Base-by-base conservation (phyloP, 768 basidiomycete species). In the Amanita pallidorosea region DNA sequence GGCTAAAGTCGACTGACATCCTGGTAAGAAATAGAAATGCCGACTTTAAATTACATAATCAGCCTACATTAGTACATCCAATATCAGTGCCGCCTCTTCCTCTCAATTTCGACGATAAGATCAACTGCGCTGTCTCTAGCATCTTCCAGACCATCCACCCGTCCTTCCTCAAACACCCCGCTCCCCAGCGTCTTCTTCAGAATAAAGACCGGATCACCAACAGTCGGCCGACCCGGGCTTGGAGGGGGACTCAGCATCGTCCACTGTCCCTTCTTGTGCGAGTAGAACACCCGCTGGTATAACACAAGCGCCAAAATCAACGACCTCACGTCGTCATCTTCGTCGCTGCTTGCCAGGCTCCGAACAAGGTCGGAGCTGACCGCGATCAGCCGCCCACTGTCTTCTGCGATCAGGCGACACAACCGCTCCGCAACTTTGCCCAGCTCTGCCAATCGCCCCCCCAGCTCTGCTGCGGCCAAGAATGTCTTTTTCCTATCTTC, bases 121-220 rank as follows among this genome's bases (percentile, higher is more conserved):
- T 90, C 88, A 43, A 88, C 84, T 33, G 80, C 81, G n/a, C 73
- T 66, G 63, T 89, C 88, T 51, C 81, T 72, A 43, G 85, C 86
- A 53, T 88, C 85, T 62, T 89, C 87, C 48, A 88, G 61, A 23
- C 63, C 61, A 31, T 56, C 58, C 53, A 33, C 47, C 33, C 29
- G 44, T 33, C 36, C 54, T n/a, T 49, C 63, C 56, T 76, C 73
- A 57, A 70, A 75, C 49, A 63, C 69, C 49, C 71, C 60, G 59
- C 60, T 67, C 12, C 81, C 86, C 35, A 89, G 67, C 29, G 72
- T 73, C 12, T 70, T 68, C 63, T 70, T 44, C 63, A 53, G 20
- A 20, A 46, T 31, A 17, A 53, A 61, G 43, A 73, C 73, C 46
- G 61, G 65, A 53, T 64, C 47, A 8, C 55, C 49, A 5, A 37